Conservation (phyloP, 768 basidiomycete species). For the Trametes punicea region DNA sequence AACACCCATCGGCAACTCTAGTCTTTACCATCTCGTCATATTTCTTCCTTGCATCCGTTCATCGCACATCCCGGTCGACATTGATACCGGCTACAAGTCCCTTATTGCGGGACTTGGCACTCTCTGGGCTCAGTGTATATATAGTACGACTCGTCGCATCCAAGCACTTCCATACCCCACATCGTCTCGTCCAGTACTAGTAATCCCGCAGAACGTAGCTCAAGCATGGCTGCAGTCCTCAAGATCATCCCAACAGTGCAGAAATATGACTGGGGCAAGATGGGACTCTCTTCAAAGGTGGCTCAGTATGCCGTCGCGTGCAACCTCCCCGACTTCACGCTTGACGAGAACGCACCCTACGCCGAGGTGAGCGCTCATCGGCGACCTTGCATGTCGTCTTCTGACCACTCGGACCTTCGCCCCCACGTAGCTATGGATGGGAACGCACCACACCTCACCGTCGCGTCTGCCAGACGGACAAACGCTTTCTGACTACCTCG, state of each 20-base stretch:
- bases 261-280: conserved; percentile 94
- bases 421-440: conserved; percentile 91
- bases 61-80: too few species aligned
- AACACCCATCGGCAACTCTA: too few species aligned
- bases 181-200: neutral
- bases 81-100: too few species aligned
- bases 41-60: too few species aligned
- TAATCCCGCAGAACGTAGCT: neutral
- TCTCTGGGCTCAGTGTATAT: too few species aligned
- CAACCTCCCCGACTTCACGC: conserved; percentile 56
- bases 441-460: conserved; percentile 82
- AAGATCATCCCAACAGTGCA: conserved; percentile 82
- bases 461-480: conserved; percentile 43
- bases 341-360: conserved; percentile 76
- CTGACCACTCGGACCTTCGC: neutral
- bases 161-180: neutral
- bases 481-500: conserved; percentile 58
- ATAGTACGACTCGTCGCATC: neutral
- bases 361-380: conserved; percentile 69
- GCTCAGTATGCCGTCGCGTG: conserved; percentile 74
- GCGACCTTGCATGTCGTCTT: neutral
- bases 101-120: too few species aligned
- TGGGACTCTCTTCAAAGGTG: conserved; percentile 77
- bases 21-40: too few species aligned
- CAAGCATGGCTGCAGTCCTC: conserved; percentile 47